Percentiles rank a stretch among this genome's conserved stretches.
Evolutionary conservation across 306 rosid species (phyloP).

Genomic region (Mimosa pudica): DNA sequence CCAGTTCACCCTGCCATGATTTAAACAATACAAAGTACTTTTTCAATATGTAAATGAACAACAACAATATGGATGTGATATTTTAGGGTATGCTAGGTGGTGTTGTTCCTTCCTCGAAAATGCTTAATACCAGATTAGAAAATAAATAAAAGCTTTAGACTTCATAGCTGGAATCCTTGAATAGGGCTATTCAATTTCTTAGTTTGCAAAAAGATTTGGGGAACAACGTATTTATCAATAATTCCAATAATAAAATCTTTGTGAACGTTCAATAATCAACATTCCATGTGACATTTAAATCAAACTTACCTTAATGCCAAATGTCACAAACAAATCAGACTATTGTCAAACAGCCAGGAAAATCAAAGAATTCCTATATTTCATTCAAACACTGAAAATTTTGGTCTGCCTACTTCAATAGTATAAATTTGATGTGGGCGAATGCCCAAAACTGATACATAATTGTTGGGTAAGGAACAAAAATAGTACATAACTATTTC

Average conservation of each 20-base stretch:
- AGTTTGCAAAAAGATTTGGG: background rate
- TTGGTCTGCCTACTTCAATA: background rate
- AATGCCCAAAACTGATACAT: too few relatives aligned
- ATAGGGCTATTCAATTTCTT: background rate
- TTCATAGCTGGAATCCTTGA: background rate
- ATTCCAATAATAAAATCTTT: background rate
- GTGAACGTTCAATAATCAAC: background rate
- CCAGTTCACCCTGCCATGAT: slow-evolving; percentile 55
- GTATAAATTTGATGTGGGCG: background rate
- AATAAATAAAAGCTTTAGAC: background rate
- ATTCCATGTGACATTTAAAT: background rate
- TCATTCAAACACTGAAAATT: background rate
- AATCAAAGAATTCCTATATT: background rate
- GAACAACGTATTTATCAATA: background rate
- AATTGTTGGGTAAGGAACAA: too few relatives aligned
- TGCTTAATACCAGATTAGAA: background rate
- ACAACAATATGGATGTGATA: background rate
- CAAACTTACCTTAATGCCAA: background rate
- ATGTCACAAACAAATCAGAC: slow-evolving; percentile 13
- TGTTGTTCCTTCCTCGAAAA: slow-evolving; percentile 7
- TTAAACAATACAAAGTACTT: slow-evolving; percentile 24
- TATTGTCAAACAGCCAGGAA: background rate
- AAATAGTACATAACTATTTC: too few relatives aligned
- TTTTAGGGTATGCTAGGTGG: slow-evolving; percentile 17
- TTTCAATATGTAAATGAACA: slow-evolving; percentile 22